Percentiles rank a stretch among this genome's conserved stretches.
Evolutionary conservation across 2,329 filamentous ascomycete species (phyloP).

Genomic region (Talaromyces albobiverticillius): DNA sequence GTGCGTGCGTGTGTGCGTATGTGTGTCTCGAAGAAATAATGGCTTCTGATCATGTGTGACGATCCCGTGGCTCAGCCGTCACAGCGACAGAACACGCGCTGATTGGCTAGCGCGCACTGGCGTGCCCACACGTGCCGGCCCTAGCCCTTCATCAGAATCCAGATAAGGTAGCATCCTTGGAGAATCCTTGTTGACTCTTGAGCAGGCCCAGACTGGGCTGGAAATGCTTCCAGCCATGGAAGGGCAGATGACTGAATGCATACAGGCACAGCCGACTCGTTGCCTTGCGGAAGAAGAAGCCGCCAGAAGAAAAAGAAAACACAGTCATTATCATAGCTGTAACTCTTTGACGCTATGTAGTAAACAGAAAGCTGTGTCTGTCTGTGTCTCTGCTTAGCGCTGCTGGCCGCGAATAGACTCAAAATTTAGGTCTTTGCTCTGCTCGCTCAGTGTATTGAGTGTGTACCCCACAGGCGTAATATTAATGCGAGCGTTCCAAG

Average conservation of each 20-base stretch:
- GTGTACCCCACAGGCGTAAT: background rate
- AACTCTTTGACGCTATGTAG: too few relatives aligned
- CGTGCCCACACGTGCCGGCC: conserved; percentile 16
- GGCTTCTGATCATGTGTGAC: conserved; percentile 33
- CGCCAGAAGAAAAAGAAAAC: too few relatives aligned
- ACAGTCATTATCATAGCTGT: too few relatives aligned
- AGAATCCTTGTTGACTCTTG: conserved; percentile 8
- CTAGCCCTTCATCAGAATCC: conserved; percentile 17
- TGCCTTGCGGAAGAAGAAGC: too few relatives aligned
- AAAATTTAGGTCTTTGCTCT: background rate
- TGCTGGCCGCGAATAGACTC: too few relatives aligned
- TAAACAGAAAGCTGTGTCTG: too few relatives aligned
- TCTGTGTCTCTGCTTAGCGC: too few relatives aligned
- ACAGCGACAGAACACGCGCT: background rate
- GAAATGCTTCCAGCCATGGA: background rate
- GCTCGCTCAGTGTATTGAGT: too few relatives aligned
- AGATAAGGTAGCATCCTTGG: conserved; percentile 6
- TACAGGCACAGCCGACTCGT: too few relatives aligned
- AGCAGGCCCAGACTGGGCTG: conserved; percentile 2
- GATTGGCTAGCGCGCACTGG: conserved; percentile 26
- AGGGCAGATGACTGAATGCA: too few relatives aligned
- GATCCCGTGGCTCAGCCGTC: conserved; percentile 36
- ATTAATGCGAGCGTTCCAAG: background rate
- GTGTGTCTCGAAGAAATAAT: background rate
- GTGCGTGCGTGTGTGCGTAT: background rate